Evolutionary conservation across 345 rosid species (phyloP).

Genomic region (Brassica incana): DNA sequence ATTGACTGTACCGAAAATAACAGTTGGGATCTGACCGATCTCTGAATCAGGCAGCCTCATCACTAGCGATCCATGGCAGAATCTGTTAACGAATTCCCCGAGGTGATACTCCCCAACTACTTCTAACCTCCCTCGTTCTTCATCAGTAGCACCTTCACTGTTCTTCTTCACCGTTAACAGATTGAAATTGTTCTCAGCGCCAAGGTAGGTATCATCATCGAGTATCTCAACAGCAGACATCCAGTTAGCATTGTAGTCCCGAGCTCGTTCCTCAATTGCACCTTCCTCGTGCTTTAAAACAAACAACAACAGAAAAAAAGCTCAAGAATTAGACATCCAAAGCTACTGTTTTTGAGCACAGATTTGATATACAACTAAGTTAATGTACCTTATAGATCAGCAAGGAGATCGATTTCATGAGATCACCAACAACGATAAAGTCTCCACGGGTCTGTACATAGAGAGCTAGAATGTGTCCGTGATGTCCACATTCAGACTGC

Average conservation of each 20-base stretch:
- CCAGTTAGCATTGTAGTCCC: conserved; percentile 95
- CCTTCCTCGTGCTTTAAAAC: conserved; percentile 84
- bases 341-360: conserved; percentile 9
- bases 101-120: conserved; percentile 96
- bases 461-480: conserved; percentile 93
- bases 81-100: conserved; percentile 91
- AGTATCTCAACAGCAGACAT: conserved; percentile 98
- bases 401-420: conserved; percentile 95
- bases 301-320: not conserved
- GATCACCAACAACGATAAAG: conserved; percentile 95
- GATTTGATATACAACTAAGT: not conserved
- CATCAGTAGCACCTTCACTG: conserved; percentile 97
- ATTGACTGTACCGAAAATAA: conserved; percentile 83
- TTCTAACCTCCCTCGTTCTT: conserved; percentile 90
- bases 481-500: conserved; percentile 96
- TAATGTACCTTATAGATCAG: conserved; percentile 73
- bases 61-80: conserved; percentile 90
- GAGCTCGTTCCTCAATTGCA: conserved; percentile 91
- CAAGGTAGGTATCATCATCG: conserved; percentile 86
- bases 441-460: conserved; percentile 96
- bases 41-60: conserved; percentile 67
- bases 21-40: conserved; percentile 89
- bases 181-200: conserved; percentile 90
- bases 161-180: conserved; percentile 85
- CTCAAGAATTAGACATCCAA: conserved; percentile 10